A percentile compares a stretch with the other conserved stretches of the same genome.
Conservation (phyloP, 306 rosid species). For the Gillenia trifoliata region DNA sequence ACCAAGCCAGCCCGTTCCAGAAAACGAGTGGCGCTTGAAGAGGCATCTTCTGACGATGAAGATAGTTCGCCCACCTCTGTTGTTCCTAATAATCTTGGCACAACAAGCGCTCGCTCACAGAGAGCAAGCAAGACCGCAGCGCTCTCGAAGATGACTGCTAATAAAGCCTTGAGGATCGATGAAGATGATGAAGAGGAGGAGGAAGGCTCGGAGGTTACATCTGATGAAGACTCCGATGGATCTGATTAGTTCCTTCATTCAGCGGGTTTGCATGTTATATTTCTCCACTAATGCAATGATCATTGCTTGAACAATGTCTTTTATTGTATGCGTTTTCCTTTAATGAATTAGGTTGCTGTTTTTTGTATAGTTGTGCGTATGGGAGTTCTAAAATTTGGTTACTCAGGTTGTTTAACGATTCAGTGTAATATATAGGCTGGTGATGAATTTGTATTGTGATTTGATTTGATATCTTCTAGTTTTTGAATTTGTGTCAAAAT, state of each 20-base stretch:
- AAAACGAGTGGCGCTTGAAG: constrained; percentile 63
- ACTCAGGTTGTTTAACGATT: not conserved
- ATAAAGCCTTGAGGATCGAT: constrained; percentile 24
- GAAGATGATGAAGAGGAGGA: constrained; percentile 46
- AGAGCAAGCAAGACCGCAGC: constrained; percentile 94
- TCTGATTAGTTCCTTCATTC: constrained; percentile 21
- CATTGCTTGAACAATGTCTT: constrained; percentile 3
- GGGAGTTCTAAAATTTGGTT: constrained; percentile 6
- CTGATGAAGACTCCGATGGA: constrained; percentile 52
- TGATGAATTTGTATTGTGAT: not conserved
- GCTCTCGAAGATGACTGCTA: constrained; percentile 52
- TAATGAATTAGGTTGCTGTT: constrained; percentile 26
- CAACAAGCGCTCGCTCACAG: constrained; percentile 52
- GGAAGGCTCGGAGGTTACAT: constrained; percentile 48
- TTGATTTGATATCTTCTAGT: too few species aligned
- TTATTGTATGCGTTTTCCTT: constrained; percentile 15
- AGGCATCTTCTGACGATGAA: constrained; percentile 65
- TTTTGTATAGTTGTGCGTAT: constrained; percentile 25
- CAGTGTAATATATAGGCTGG: not conserved
- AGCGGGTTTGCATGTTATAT: constrained; percentile 6
- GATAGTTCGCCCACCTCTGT: constrained; percentile 51
- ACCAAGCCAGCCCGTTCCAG: constrained; percentile 41
- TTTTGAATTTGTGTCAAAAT: too few species aligned
- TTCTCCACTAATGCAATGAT: not conserved
- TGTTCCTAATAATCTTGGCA: constrained; percentile 37